phyloP scores from a whole-genome alignment of 352 stramenopile genomes.

The Globisporangium acanthophoron region DNA sequence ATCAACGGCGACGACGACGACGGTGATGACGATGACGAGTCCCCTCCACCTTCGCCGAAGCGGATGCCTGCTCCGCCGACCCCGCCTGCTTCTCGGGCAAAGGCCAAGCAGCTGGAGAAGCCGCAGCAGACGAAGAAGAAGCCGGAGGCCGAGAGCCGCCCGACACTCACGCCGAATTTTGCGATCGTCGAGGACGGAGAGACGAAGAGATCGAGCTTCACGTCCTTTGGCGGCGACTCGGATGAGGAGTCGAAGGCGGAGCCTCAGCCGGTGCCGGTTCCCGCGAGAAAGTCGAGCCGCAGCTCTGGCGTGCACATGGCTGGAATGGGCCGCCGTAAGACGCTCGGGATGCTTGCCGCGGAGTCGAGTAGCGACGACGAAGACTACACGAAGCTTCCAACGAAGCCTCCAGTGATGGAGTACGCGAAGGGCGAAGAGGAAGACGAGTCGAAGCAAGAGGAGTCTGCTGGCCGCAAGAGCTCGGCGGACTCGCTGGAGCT shows the following conservation, averaged over 20 bases:
- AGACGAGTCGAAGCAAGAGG: constrained; percentile 25
- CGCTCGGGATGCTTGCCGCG: constrained; percentile 55
- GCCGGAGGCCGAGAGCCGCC: constrained; percentile 1
- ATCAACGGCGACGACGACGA: constrained; percentile 9
- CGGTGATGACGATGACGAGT: constrained; percentile 8
- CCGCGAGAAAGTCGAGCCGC: constrained; percentile 29
- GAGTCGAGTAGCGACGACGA: constrained; percentile 81
- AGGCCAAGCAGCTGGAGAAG: constrained; percentile 4
- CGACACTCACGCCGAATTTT: constrained; percentile 58
- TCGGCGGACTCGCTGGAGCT: constrained; percentile 77
- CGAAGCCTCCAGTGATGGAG: constrained; percentile 33
- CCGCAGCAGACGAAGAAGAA: constrained; percentile 1
- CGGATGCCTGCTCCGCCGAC: constrained; percentile 22
- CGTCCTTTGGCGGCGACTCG: constrained; percentile 76
- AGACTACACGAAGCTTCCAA: constrained; percentile 48
- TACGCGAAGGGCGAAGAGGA: constrained; percentile 33
- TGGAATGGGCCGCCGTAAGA: constrained; percentile 62
- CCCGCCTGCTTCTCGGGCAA: constrained; percentile 8
- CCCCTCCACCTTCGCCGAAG: constrained; percentile 13
- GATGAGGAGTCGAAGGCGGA: constrained; percentile 78
- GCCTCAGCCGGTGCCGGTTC: constrained; percentile 47
- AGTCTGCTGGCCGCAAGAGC: constrained; percentile 44
- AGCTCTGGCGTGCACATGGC: constrained; percentile 41
- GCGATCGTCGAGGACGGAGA: constrained; percentile 51
- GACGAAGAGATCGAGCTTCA: constrained; percentile 74